These are phyloP conservation scores for Cyberlindnera japonica DNA, from an alignment of 805 yeast species.

Conservation along the genomic window DNA sequence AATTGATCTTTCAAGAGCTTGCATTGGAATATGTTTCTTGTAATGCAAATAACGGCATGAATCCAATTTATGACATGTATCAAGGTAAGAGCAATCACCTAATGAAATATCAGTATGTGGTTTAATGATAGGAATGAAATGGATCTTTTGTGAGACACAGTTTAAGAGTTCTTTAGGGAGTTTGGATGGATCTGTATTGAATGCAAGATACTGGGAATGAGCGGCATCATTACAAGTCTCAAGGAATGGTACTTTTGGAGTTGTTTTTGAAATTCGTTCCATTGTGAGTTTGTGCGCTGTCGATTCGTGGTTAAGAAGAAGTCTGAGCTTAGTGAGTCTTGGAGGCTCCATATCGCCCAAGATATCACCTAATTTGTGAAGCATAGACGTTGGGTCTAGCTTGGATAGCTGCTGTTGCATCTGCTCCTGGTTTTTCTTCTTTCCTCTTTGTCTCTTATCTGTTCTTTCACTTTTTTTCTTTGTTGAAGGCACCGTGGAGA, in stretches of 20 bases:
- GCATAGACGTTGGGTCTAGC: neutral
- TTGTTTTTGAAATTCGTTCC: slow-evolving; percentile 37
- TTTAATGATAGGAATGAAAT: slow-evolving; percentile 52
- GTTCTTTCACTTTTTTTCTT: neutral
- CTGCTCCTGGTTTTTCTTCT: slow-evolving; percentile 1
- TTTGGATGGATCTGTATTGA: slow-evolving; percentile 30
- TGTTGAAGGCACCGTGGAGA: neutral
- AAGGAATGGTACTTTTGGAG: slow-evolving; percentile 40
- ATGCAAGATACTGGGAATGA: slow-evolving; percentile 19
- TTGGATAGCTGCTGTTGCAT: neutral
- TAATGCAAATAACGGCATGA: slow-evolving; percentile 83
- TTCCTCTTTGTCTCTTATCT: slow-evolving; percentile 1
- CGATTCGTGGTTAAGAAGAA: slow-evolving; percentile 31
- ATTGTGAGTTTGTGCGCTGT: slow-evolving; percentile 39
- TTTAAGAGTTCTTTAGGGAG: slow-evolving; percentile 25
- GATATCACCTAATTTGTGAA: slow-evolving; percentile 4
- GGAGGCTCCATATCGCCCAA: slow-evolving; percentile 5
- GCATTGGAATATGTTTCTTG: slow-evolving; percentile 38
- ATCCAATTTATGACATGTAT: slow-evolving; percentile 85
- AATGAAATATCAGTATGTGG: slow-evolving; percentile 62
- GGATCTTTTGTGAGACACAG: slow-evolving; percentile 34
- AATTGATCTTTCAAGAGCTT: slow-evolving; percentile 22
- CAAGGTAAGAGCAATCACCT: slow-evolving; percentile 93
- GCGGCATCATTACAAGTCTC: slow-evolving; percentile 45
- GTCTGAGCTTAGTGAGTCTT: slow-evolving; percentile 13